Evolutionary conservation across 306 rosid species (phyloP).

Genomic region (Vigna radiata): DNA sequence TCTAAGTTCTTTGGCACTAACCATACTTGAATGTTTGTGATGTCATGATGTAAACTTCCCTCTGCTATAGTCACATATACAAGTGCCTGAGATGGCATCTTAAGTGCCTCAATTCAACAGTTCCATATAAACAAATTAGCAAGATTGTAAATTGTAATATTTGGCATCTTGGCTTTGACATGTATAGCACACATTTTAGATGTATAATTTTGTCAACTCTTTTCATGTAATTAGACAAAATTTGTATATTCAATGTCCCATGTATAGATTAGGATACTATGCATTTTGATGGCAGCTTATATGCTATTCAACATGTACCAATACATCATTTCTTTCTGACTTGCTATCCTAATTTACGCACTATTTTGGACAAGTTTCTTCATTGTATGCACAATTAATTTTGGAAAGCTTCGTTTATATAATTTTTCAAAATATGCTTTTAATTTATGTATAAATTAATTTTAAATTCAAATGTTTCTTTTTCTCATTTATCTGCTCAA

Average conservation of each 20-base stretch:
- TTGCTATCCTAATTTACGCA: neutral
- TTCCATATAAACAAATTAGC: slow-evolving; percentile 36
- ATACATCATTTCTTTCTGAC: slow-evolving; percentile 33
- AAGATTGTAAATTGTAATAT: slow-evolving; percentile 48
- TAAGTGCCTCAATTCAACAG: slow-evolving; percentile 46
- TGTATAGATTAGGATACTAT: slow-evolving; percentile 41
- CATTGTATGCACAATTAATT: no score
- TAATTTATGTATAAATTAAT: no score
- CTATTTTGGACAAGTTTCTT: no score
- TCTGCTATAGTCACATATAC: slow-evolving; percentile 46
- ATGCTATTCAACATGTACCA: slow-evolving; percentile 25
- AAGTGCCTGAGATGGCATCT: slow-evolving; percentile 49
- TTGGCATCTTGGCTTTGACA: slow-evolving; percentile 41
- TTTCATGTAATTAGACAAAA: slow-evolving; percentile 35
- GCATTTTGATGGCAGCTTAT: slow-evolving; percentile 22
- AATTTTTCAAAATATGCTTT: no score
- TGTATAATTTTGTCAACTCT: slow-evolving; percentile 38
- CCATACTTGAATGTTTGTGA: slow-evolving; percentile 40
- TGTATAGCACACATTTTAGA: slow-evolving; percentile 58
- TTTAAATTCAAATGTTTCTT: no score
- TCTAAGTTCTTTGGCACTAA: slow-evolving; percentile 46
- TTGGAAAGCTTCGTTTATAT: no score
- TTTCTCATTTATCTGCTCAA: no score
- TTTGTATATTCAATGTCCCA: slow-evolving; percentile 46
- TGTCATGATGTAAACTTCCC: slow-evolving; percentile 36